Base-by-base conservation (phyloP, 371 early-diverging fungal species). In the Rhizopus arrhizus region DNA sequence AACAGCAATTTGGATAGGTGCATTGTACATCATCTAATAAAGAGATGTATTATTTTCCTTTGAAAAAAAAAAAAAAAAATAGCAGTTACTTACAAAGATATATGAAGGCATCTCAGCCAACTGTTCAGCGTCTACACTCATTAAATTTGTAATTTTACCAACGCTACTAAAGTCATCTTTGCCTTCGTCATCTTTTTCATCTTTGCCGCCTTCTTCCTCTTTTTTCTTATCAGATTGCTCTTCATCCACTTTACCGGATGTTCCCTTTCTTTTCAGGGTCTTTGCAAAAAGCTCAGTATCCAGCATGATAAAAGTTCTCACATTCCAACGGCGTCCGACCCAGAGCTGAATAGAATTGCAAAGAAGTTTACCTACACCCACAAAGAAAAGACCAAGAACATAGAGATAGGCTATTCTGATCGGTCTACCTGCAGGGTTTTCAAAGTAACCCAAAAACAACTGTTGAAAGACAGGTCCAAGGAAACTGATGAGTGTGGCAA, bases 71-170 rank as follows among this genome's bases (percentile, higher is more conserved):
- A 2, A 15, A 34, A 32, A 31, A 43, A 13, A 32, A 29, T n/a
- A 1, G 9, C 12, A 1, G 5, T 12, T 31, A 58, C 65, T 61
- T 59, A 78, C 82, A 59, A 75, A 75, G 22, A 79, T 64, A 46
- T 72, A 81, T 32, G 66, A 65, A 9, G 70, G 74, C 10, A 82
- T 40, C 15, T 74, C 68, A 11, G 80, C 64, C 6, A 87, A 52
- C n/a, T 78, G 65, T 15, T 85, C 75, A 4, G 90, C 87, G 70
- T 94, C 93, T 4, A 91, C 87, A 40, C 86, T 80, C 90, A 91
- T 90, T 60, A 94, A 62, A 64, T 94, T 92, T 15, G 87, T 88
- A 59, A 93, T 91, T 69, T 90, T 91, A 5, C 94, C 94, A 1
- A 70, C 63, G 36, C 66, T 72, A 33, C 69, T 66, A 33, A 72